Percentiles rank a stretch among this genome's conserved stretches.
Evolutionary conservation across 106 monocot species (phyloP).

Genomic region (Dendrobium huoshanense): DNA sequence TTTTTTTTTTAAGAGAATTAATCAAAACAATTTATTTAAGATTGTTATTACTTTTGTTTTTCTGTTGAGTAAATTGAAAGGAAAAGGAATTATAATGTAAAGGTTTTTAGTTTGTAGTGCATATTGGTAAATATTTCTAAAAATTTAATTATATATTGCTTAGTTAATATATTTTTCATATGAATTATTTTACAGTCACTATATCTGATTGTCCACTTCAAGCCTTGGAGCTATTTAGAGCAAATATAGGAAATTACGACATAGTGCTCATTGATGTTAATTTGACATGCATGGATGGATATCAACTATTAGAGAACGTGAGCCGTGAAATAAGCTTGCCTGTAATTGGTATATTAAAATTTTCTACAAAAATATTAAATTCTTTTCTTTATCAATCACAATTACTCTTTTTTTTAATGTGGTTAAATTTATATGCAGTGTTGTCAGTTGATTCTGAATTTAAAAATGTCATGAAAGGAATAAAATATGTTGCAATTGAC

Average conservation of each 20-base stretch:
- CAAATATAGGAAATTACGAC: constrained; percentile 32
- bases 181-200: not conserved
- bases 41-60: too few species aligned
- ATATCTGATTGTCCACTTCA: not conserved
- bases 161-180: not conserved
- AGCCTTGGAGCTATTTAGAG: constrained; percentile 45
- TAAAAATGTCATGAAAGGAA: constrained; percentile 53
- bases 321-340: constrained; percentile 53
- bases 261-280: constrained; percentile 47
- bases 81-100: too few species aligned
- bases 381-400: not conserved
- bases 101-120: too few species aligned
- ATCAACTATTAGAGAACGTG: constrained; percentile 43
- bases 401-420: not conserved
- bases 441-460: constrained; percentile 59
- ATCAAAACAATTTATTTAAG: too few species aligned
- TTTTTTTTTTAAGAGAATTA: too few species aligned
- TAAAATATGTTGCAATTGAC: constrained; percentile 66
- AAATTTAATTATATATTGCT: too few species aligned
- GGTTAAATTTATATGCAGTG: constrained; percentile 30
- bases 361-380: not conserved
- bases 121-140: too few species aligned
- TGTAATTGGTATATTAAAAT: constrained; percentile 51
- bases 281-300: constrained; percentile 56
- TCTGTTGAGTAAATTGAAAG: too few species aligned